Conservation (phyloP, 2,329 filamentous ascomycete species). For the Fulvia fulva region DNA sequence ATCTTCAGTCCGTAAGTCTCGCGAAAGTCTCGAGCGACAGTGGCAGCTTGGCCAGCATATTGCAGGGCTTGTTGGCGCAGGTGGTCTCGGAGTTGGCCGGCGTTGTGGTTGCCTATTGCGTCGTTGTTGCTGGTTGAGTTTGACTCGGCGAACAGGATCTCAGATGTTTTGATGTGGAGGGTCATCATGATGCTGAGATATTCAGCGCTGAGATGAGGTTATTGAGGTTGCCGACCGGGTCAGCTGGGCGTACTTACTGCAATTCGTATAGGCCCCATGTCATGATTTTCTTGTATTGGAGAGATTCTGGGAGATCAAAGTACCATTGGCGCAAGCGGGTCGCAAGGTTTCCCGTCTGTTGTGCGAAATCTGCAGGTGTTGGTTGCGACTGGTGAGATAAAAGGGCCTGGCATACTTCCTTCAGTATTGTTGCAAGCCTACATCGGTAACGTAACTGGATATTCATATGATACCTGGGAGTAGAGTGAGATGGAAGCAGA, state of each 20-base stretch:
- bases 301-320: not conserved
- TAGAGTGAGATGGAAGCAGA: too few relatives aligned
- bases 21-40: constrained; percentile 7
- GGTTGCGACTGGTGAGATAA: not conserved
- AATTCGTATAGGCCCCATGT: constrained; percentile 11
- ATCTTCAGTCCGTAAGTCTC: constrained; percentile 11
- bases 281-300: constrained; percentile 3
- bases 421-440: constrained; percentile 1
- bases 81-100: not conserved
- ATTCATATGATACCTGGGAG: constrained; percentile 2
- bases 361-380: not conserved
- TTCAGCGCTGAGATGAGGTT: constrained; percentile 2
- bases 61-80: not conserved
- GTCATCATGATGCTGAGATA: constrained; percentile 7
- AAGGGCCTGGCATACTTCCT: not conserved
- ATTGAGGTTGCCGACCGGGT: not conserved
- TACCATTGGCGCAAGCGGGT: constrained; percentile 5
- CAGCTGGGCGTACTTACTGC: constrained; percentile 3
- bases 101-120: not conserved
- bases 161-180: not conserved
- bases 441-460: not conserved
- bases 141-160: not conserved
- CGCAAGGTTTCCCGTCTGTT: not conserved
- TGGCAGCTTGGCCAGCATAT: not conserved
- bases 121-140: not conserved